Evolutionary conservation across 768 basidiomycete genomes (phyloP), one percentile per base, ranked within the genome.

Genomic region (Mycena metata): DNA sequence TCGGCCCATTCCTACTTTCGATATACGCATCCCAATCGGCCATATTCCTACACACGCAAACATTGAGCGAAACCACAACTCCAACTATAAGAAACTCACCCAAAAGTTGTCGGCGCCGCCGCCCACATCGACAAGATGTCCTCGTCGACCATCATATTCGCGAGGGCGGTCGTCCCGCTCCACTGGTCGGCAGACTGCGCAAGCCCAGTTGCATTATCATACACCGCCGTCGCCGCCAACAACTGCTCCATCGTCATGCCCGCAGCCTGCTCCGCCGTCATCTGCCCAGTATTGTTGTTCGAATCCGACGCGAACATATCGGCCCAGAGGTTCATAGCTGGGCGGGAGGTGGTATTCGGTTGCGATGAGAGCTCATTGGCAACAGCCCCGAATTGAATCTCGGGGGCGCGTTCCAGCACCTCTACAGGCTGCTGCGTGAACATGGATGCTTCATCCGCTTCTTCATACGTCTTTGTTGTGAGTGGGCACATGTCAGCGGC

Each of bases 1-100:
- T n/a, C 24, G 59, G 47, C 13, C 51, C 45, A n/a, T 26, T 56
- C 60, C 63, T 70, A 10, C 15, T 60, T 17, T 70, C 69, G 24
- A 70, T 65, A 21, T 69, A 72, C 7, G 63, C 50, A 24, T 72
- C 70, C 70, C 70, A 72, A 65, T 68, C 70, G 13, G 41, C 51
- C n/a, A 60, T 35, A 52, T 72, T 69, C 9, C 63, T 64, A 24
- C 24, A 42, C 16, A 30, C 23, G 9, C 24, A 24, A 19, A 26
- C 9, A 51, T 23, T 54, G 45, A 24, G 6, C 23, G 19, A 35
- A 8, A 64, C 35, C 33, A 8, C 15, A 26, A 19, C 17, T 9
- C 7, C n/a, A 55, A 47, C 19, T 1, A 60, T 36, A 51, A 16
- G 39, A 47, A 15, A 35, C 68, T 56, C 35, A 69, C 68, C 67